Base-by-base conservation (phyloP, 257 asterid species). In the Catharanthus roseus region DNA sequence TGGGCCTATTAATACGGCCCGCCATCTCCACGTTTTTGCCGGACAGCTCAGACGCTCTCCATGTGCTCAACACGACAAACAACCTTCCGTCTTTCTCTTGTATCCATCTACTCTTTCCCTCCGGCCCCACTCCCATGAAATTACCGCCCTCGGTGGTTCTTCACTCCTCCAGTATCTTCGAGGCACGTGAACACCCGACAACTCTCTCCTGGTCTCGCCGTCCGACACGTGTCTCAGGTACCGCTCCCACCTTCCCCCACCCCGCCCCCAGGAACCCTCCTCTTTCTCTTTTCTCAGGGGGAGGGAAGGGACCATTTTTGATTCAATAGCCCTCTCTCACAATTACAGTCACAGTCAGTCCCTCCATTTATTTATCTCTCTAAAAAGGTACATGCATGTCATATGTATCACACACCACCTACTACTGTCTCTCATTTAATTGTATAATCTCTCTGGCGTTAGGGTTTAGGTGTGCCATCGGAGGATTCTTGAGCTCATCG, bases 191-290 rank as follows among this genome's bases (percentile, higher is more conserved):
- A 49, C 8, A 41, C 47, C 68, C 62, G 24, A 28, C 26, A 18
- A 36, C 24, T 29, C 53, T 47, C 21, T 47, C 21, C 53, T 13
- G 58, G 53, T 53, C 50, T 6, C 31, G 10, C 0, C 10, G n/a
- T 2, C 6, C 11, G 80, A 73, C 82, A 79, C 84, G 84, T 70
- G 84, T 74, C 78, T 76, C 74, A 23, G 69, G 73, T 72, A 77
- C 57, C 70, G 74, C 74, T 74, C 38, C 34, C n/a, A n/a, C n/a
- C n/a, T n/a, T n/a, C n/a, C n/a, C n/a, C n/a, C n/a, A n/a, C n/a
- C n/a, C n/a, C n/a, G n/a, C n/a, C 67, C 65, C 74, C 72, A 62
- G 44, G n/a, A 72, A 82, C 28, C n/a, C 72, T 50, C 50, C 65
- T 9, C 65, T 58, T 2, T 6, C 39, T 28, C n/a, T n/a, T n/a